Evolutionary conservation across 306 rosid genomes (phyloP).

Genomic region (Crotalaria pallida): DNA sequence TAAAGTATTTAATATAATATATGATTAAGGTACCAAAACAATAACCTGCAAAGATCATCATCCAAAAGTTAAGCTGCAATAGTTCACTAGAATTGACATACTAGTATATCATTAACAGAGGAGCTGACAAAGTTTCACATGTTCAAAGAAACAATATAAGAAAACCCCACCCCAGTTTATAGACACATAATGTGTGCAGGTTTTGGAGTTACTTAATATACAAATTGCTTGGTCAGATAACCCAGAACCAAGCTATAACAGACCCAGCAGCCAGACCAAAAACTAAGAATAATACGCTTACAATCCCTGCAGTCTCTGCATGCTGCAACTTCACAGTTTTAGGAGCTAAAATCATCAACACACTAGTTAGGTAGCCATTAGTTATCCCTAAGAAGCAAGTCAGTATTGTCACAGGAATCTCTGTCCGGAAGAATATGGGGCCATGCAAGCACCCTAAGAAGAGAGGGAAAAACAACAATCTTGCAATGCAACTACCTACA

Average conservation of each 20-base stretch:
- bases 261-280: slow-evolving; percentile 77
- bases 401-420: slow-evolving; percentile 63
- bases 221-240: slow-evolving; percentile 44
- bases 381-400: slow-evolving; percentile 83
- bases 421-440: slow-evolving; percentile 67
- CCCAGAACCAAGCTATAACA: slow-evolving; percentile 85
- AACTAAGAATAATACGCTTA: slow-evolving; percentile 63
- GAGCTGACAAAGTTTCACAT: background rate
- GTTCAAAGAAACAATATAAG: background rate
- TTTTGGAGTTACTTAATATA: background rate
- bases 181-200: background rate
- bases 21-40: background rate
- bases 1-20: background rate
- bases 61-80: background rate
- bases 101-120: background rate
- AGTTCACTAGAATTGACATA: background rate
- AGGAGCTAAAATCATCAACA: slow-evolving; percentile 78
- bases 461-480: slow-evolving; percentile 81
- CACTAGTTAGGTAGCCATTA: slow-evolving; percentile 85
- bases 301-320: slow-evolving; percentile 80
- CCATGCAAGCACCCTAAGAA: slow-evolving; percentile 79
- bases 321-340: slow-evolving; percentile 65
- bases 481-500: slow-evolving; percentile 47
- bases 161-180: background rate
- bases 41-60: background rate